Percentiles rank a stretch among this genome's conserved stretches.
These are phyloP conservation scores for Phialocephala sp. DNA, from an alignment of 2,329 filamentous ascomycete species.

Conservation along the genomic window DNA sequence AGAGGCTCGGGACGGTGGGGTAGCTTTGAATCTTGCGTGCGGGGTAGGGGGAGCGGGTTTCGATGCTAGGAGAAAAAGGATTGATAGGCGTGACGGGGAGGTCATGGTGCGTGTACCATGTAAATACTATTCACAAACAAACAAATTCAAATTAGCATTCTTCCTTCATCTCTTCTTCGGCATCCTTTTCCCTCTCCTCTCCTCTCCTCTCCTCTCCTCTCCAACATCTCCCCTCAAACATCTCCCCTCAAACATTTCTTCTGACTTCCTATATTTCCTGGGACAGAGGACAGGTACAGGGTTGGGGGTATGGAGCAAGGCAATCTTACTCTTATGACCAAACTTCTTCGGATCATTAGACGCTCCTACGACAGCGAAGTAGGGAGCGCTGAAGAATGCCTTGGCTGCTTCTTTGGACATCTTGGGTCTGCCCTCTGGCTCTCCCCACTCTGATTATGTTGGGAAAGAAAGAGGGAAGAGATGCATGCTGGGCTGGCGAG, in stretches of 20 bases:
- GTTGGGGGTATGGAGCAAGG: not conserved
- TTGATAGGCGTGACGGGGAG: slow-evolving; percentile 86
- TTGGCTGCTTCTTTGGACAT: slow-evolving; percentile 61
- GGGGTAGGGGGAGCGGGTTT: slow-evolving; percentile 49
- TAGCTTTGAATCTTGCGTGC: slow-evolving; percentile 55
- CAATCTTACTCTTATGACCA: not conserved
- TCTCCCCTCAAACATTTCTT: no score
- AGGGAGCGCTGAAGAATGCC: slow-evolving; percentile 78
- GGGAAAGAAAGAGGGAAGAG: not conserved
- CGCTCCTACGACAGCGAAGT: slow-evolving; percentile 89
- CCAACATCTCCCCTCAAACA: no score
- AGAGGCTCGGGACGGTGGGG: slow-evolving; percentile 55
- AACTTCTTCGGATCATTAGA: slow-evolving; percentile 48
- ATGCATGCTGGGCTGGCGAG: no score
- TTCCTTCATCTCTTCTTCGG: no score
- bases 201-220: no score
- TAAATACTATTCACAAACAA: slow-evolving; percentile 67
- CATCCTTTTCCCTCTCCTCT: no score
- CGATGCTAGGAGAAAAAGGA: slow-evolving; percentile 69
- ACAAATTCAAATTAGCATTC: not conserved
- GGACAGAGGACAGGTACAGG: not conserved
- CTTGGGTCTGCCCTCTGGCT: not conserved
- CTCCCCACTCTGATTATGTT: not conserved
- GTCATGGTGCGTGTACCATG: slow-evolving; percentile 81
- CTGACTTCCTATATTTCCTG: no score